These are phyloP conservation scores for Secale cereale DNA, from an alignment of 176 grass and related monocot genomes.

Conservation along the genomic window DNA sequence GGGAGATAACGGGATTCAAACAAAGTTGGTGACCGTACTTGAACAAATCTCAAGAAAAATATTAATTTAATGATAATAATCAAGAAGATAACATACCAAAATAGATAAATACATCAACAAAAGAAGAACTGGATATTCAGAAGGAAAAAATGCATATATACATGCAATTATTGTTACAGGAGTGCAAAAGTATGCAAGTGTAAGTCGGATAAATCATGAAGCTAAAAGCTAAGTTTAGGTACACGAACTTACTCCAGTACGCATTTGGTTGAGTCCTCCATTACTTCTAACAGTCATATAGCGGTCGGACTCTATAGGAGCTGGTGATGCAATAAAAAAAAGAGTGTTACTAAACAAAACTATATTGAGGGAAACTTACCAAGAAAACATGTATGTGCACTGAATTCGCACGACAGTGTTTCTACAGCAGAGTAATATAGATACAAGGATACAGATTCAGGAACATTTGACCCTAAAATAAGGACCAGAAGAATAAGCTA, in stretches of 20 bases:
- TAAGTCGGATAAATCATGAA: constrained; percentile 5
- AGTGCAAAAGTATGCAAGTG: constrained; percentile 2
- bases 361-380: neutral
- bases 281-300: constrained; percentile 97
- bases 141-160: neutral
- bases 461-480: neutral
- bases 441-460: neutral
- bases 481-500: neutral
- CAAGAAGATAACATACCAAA: neutral
- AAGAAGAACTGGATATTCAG: constrained; percentile 10
- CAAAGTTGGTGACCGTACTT: neutral
- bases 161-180: neutral
- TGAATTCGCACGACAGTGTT: neutral
- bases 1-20: constrained; percentile 24
- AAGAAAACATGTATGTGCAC: neutral
- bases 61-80: neutral
- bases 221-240: neutral
- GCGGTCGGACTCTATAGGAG: constrained; percentile 34
- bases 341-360: constrained; percentile 12
- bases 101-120: neutral
- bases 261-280: constrained; percentile 97
- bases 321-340: constrained; percentile 39
- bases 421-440: neutral
- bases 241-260: constrained; percentile 80
- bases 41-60: neutral